Conservation (phyloP, 495 filamentous ascomycete species). For the Neurospora tetrasperma region DNA sequence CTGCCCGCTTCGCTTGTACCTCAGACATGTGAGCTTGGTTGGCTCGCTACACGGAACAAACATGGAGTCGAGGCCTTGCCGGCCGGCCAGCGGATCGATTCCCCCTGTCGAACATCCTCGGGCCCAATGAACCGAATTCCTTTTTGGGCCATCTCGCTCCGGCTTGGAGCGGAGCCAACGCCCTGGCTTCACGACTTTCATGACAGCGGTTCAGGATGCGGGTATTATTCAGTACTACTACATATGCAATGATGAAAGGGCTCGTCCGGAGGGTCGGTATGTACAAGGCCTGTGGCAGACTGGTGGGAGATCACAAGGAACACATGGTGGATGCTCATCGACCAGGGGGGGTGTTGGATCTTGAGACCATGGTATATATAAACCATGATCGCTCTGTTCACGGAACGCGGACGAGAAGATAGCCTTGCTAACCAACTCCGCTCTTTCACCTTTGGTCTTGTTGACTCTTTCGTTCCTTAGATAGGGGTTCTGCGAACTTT, state of each 20-base stretch:
- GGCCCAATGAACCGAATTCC: background rate
- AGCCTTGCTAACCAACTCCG: background rate
- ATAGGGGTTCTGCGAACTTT: slow-evolving; percentile 39
- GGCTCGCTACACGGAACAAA: slow-evolving; percentile 2
- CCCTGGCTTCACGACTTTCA: slow-evolving; percentile 4
- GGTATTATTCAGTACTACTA: background rate
- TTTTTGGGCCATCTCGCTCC: slow-evolving; percentile 20
- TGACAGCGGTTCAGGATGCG: slow-evolving; percentile 10
- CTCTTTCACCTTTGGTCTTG: background rate
- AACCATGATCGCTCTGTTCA: slow-evolving; percentile 1
- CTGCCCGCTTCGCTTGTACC: background rate
- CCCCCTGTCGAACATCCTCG: slow-evolving; percentile 5
- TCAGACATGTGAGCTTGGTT: slow-evolving; percentile 4
- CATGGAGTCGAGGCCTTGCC: slow-evolving; percentile 1
- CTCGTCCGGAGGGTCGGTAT: background rate
- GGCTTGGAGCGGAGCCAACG: slow-evolving; percentile 18
- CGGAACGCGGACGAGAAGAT: background rate
- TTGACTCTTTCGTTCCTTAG: slow-evolving; percentile 19
- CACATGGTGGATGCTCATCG: slow-evolving; percentile 6
- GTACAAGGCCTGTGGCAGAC: slow-evolving; percentile 1
- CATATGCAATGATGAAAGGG: background rate
- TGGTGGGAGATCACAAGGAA: background rate
- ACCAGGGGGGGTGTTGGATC: background rate
- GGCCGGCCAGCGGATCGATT: background rate
- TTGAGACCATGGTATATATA: slow-evolving; percentile 12